phyloP scores from a whole-genome alignment of 2,329 filamentous ascomycete species.

The Fusarium haematococcum region DNA sequence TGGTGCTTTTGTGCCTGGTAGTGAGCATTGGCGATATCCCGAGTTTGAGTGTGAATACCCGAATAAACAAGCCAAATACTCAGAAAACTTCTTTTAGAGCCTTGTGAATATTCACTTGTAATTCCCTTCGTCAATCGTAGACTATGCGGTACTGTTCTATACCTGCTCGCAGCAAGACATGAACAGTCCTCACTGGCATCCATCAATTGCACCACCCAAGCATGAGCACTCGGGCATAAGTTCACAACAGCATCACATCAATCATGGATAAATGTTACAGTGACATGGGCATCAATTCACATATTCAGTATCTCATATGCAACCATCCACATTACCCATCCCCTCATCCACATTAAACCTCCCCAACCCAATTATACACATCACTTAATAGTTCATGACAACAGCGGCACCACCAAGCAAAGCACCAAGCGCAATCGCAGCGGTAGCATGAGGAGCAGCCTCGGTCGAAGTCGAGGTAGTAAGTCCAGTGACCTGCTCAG shows the following conservation, averaged over 20 bases:
- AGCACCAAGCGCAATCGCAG: constrained; percentile 41
- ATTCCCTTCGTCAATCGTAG: too few species aligned
- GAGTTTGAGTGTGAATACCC: background rate
- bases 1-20: background rate
- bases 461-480: constrained; percentile 28
- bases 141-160: background rate
- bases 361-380: background rate
- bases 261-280: background rate
- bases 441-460: constrained; percentile 38
- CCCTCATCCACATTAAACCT: background rate
- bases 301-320: background rate
- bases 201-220: background rate
- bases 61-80: background rate
- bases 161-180: background rate
- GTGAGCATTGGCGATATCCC: background rate
- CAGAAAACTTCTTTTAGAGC: background rate
- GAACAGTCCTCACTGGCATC: background rate
- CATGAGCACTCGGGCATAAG: too few species aligned
- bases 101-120: background rate
- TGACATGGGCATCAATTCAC: background rate
- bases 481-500: constrained; percentile 29
- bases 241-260: too few species aligned
- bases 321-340: background rate
- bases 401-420: constrained; percentile 41
- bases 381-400: constrained; percentile 28